phyloP scores from a whole-genome alignment of 176 grass and related monocot genomes.

The Musa beccarii region DNA sequence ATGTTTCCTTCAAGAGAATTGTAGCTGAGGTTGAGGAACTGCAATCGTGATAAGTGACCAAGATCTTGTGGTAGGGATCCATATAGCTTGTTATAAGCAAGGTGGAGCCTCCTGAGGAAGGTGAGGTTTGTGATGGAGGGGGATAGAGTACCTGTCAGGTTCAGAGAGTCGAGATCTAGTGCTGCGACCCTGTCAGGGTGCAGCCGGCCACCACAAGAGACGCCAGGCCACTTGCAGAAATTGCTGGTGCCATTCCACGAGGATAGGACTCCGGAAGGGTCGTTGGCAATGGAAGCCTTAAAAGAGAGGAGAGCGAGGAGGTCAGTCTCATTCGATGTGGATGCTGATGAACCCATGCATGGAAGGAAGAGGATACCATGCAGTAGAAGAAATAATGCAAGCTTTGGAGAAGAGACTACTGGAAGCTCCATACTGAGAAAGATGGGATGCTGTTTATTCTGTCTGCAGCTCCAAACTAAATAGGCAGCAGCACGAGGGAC shows the following conservation, averaged over 20 bases:
- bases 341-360: too few species aligned
- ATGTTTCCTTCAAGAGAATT: slow-evolving; percentile 28
- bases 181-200: slow-evolving; percentile 26
- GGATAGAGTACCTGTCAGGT: slow-evolving; percentile 14
- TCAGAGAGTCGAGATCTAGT: neutral
- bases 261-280: slow-evolving; percentile 9
- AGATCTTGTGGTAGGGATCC: slow-evolving; percentile 23
- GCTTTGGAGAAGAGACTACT: too few species aligned
- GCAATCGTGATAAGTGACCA: slow-evolving; percentile 11
- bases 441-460: too few species aligned
- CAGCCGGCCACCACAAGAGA: slow-evolving; percentile 9
- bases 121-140: slow-evolving; percentile 30
- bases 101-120: neutral
- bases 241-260: slow-evolving; percentile 30
- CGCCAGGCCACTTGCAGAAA: slow-evolving; percentile 28
- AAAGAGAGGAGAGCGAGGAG: slow-evolving; percentile 25
- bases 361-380: too few species aligned
- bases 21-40: slow-evolving; percentile 1
- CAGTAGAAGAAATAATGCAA: too few species aligned
- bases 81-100: slow-evolving; percentile 11
- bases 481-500: too few species aligned
- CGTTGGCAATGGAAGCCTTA: slow-evolving; percentile 19
- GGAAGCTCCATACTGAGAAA: too few species aligned
- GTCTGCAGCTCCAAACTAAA: too few species aligned
- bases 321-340: neutral